Evolutionary conservation across 768 basidiomycete genomes (phyloP).

Genomic region (Boletus reticulatus): DNA sequence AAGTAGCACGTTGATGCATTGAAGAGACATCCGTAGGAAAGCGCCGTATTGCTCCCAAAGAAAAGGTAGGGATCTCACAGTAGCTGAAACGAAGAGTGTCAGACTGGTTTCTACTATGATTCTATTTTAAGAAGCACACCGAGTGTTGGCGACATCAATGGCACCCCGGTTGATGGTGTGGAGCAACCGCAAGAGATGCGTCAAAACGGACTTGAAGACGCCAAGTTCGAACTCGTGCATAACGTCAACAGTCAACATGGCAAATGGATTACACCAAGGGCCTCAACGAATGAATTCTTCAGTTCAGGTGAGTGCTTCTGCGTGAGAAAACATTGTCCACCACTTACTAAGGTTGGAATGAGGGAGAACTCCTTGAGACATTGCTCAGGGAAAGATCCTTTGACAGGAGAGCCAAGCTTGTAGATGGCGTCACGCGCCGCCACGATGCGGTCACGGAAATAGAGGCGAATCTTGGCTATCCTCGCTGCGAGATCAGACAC

Average conservation of each 20-base stretch:
- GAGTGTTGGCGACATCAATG: slow-evolving; percentile 22
- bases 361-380: neutral
- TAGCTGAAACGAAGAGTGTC: slow-evolving; percentile 5
- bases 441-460: neutral
- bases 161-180: slow-evolving; percentile 4
- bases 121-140: too few species aligned
- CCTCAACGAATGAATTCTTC: neutral
- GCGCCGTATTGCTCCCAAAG: slow-evolving; percentile 30
- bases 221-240: slow-evolving; percentile 43
- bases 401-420: neutral
- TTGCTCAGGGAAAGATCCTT: neutral
- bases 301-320: too few species aligned
- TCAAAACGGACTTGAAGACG: slow-evolving; percentile 36
- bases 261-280: neutral
- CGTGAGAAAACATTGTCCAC: too few species aligned
- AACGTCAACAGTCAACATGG: slow-evolving; percentile 24
- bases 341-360: neutral
- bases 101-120: too few species aligned
- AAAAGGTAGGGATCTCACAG: slow-evolving; percentile 16
- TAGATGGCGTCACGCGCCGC: neutral
- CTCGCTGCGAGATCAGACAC: neutral
- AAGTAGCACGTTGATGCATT: slow-evolving; percentile 32
- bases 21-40: slow-evolving; percentile 37
- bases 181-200: slow-evolving; percentile 35
- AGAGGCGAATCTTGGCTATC: neutral